Conservation (phyloP, 805 yeast species). For the Clavispora asparagi region DNA sequence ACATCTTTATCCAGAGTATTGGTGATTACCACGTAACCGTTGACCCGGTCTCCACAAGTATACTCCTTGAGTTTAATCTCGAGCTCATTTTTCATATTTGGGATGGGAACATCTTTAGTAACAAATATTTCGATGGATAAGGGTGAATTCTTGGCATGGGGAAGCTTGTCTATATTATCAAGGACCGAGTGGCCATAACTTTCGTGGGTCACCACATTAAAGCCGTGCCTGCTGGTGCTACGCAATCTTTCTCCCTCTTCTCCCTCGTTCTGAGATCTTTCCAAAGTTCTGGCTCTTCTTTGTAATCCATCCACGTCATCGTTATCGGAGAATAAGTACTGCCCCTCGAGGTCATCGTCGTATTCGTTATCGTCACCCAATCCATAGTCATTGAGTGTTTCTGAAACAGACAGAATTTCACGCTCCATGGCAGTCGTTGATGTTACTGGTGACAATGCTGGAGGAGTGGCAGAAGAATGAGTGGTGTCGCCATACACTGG, state of each 20-base stretch:
- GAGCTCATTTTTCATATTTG: constrained; percentile 33
- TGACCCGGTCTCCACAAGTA: constrained; percentile 36
- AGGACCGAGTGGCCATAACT: constrained; percentile 42
- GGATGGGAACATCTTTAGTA: constrained; percentile 48
- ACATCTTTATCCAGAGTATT: constrained; percentile 42
- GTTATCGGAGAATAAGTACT: constrained; percentile 13
- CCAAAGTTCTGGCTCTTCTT: background rate
- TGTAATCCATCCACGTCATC: constrained; percentile 14
- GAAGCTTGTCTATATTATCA: constrained; percentile 48
- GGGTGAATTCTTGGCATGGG: constrained; percentile 38
- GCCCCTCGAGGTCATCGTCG: constrained; percentile 12
- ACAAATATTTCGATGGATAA: constrained; percentile 45
- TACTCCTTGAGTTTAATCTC: constrained; percentile 44
- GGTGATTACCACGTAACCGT: constrained; percentile 43
- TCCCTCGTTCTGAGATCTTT: background rate
- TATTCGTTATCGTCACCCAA: constrained; percentile 5
- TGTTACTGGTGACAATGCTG: constrained; percentile 13
- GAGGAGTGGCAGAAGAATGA: constrained; percentile 26
- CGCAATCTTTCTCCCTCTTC: background rate
- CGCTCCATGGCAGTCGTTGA: background rate
- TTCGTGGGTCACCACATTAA: constrained; percentile 8
- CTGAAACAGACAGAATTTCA: constrained; percentile 8
- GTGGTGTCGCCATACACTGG: constrained; percentile 34
- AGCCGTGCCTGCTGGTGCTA: background rate
- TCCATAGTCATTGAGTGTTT: constrained; percentile 1